A percentile compares a stretch with the other conserved stretches of the same genome.
These are phyloP conservation scores for Phytopythium delawarense DNA, from an alignment of 352 stramenopile genomes.

Conservation along the genomic window DNA sequence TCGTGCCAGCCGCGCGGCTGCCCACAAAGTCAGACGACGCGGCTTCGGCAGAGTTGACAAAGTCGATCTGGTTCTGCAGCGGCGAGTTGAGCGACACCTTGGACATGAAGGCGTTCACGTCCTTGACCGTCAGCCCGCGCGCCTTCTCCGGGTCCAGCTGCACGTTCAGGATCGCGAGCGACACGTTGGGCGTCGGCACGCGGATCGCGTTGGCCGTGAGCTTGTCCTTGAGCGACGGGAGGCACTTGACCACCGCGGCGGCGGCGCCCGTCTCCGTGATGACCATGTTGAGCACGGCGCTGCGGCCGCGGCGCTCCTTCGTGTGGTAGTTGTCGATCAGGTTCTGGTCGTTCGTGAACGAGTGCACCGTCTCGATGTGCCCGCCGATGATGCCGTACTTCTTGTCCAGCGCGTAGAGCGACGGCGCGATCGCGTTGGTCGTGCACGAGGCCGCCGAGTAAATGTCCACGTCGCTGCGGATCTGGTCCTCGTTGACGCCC, in stretches of 20 bases:
- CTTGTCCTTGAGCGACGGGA: conserved; percentile 95
- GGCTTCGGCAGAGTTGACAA: conserved; percentile 78
- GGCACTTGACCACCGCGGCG: conserved; percentile 81
- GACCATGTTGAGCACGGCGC: conserved; percentile 87
- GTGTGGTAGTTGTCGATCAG: conserved; percentile 88
- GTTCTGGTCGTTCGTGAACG: conserved; percentile 90
- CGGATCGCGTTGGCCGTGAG: conserved; percentile 98
- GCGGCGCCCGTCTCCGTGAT: conserved; percentile 86
- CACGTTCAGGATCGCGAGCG: conserved; percentile 96
- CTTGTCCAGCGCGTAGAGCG: conserved; percentile 68
- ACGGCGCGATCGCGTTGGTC: conserved; percentile 82
- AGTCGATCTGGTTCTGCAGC: conserved; percentile 88
- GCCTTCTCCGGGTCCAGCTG: conserved; percentile 82
- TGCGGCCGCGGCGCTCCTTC: conserved; percentile 84
- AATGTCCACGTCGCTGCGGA: conserved; percentile 52
- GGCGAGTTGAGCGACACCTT: conserved; percentile 79
- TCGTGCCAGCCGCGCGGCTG: conserved; percentile 59
- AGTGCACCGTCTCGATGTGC: conserved; percentile 89
- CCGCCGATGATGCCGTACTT: conserved; percentile 80
- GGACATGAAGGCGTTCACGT: conserved; percentile 76
- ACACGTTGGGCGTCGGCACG: conserved; percentile 98
- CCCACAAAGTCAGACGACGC: conserved; percentile 85
- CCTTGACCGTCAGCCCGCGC: conserved; percentile 53
- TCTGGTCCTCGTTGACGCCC: conserved; percentile 73
- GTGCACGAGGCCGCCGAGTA: conserved; percentile 83